Base-by-base conservation (phyloP, 2,329 filamentous ascomycete genomes). In the Microsporum ferrugineum region DNA sequence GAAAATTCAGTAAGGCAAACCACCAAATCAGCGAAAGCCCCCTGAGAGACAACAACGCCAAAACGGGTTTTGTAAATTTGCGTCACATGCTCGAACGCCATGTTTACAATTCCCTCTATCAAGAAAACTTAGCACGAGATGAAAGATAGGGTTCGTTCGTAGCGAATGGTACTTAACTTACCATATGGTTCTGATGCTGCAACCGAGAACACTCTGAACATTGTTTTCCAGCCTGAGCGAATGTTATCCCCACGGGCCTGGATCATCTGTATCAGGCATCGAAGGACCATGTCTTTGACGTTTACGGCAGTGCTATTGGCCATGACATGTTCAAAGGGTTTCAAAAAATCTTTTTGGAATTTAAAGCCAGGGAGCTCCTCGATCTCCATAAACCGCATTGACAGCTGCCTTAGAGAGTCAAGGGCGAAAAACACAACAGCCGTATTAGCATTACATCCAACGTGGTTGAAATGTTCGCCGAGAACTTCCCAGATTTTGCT, bases 331-430 rank as follows among this genome's bases (percentile, higher is more conserved):
- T 99, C 92, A 68, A 99, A 99, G 0, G 95, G 94, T 75, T 96
- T 97, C 60, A 99, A 77, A 73, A 99, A 99, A 72, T 99, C 92
- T 73, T 99, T 99, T 69, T 99, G 94, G 71, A 99, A 99, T 74
- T 97, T 97, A 83, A 99, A 99, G 69, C 95, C 94, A 0, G 94
- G 90, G 67, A 99, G 76, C 73, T 99, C 94, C 72, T 96, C 94
- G 63, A 97, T 91, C 74, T 99, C 94, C 88, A 99, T 89, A 71
- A 99, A 99, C 17, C 91, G 88, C 91, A 99, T 97, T 0, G 92
- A 96, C 45, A 99, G 78, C 73, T 99, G 94, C 45, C 95, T 85
- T 51, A 99, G 77, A 2, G 92, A 96, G 76, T 99, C 95, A 33
- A 99, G 81, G 2, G 94, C 94, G 70, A 99, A 99, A 77, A 95